Base-by-base conservation (phyloP, 129 eudicot species). In the Dittrichia graveolens region DNA sequence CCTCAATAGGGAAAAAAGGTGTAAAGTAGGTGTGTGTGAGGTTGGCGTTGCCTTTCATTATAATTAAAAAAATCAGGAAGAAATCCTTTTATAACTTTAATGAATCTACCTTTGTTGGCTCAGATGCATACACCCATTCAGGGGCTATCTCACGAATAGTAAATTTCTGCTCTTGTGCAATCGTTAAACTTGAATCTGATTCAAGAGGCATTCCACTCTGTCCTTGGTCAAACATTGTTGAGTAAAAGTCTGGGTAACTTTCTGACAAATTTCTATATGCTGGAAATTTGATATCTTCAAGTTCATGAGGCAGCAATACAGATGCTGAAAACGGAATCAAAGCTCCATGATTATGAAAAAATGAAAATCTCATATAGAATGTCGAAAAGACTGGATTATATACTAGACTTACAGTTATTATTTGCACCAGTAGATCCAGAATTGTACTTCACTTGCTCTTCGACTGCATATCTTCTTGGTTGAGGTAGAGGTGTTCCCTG, bases 41-140 rank as follows among this genome's bases (percentile, higher is more conserved):
- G 31, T 24, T 24, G 31, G 31, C 31, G 31, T 24, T 24, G 31
- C 31, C 31, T 24, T 24, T 24, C 31, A 24, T 24, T 24, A 0
- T 24, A 24, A 24, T 24, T 0, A 24, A 24, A 24, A 46, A 67
- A 56, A 19, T 35, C 61, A 46, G 75, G 62, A 18, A 12, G n/a
- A 67, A 58, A 45, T 16, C 35, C 48, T 67, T 18, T 6, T 37
- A 67, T 19, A 56, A 58, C 10, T 43, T 64, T 24, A 60, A 64
- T 47, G 60, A 68, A 69, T n/a, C 58, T 81, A 95, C 97, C 99
- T 90, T 95, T 15, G 96, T 83, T 38, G 83, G 70, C 78, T 95
- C 96, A 50, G 90, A 81, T 43, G 88, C 76, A 88, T 79, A 95
- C 52, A 96, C 95, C 97, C 97, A 95, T 67, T 86, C 91, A 53